Evolutionary conservation across 108 stramenopile species (phyloP), one percentile per base, ranked within the genome.

Genomic region (Skeletonema costatum): DNA sequence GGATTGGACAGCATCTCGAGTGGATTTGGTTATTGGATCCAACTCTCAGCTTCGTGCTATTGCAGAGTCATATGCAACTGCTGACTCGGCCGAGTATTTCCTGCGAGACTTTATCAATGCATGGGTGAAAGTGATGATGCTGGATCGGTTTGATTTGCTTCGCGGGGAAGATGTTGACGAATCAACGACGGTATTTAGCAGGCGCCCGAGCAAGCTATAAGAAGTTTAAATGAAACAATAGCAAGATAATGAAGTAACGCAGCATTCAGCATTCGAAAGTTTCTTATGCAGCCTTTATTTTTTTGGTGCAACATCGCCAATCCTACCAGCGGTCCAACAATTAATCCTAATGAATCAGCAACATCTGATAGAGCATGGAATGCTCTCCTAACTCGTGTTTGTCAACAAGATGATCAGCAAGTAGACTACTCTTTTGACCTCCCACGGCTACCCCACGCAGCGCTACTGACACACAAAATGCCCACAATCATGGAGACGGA

Each of bases 101-200:
- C 74, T 90, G 10, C 70, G 76, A 11, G 86, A 90, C 44, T 92
- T 92, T 68, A 62, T 85, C 30, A 58, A 67, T 36, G 89, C 86
- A 9, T 92, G 87, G 83, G 76, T 59, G 5, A 92, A 92, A 75
- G 88, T 90, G 11, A 88, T 87, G 83, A 87, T 88, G 63, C 74
- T 87, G 2, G 91, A 92, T 88, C 81, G 89, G n/a, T 92, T 89
- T 71, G 88, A 92, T 77, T 75, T 90, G 46, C 7, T 66, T 32
- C 32, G 32, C 9, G 32, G 31, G 50, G n/a, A 38, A 2, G 64
- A 59, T 51, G 50, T 51, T 51, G 14, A 51, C 19, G 50, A 51
- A 51, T 48, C 46, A 14, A 51, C 50, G 19, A 51, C 50, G 7
- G 50, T 51, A 14, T 21, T 51, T 51, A 21, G 50, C 50, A 51